phyloP scores from a whole-genome alignment of 352 stramenopile genomes.

The Blastocystis sp. region DNA sequence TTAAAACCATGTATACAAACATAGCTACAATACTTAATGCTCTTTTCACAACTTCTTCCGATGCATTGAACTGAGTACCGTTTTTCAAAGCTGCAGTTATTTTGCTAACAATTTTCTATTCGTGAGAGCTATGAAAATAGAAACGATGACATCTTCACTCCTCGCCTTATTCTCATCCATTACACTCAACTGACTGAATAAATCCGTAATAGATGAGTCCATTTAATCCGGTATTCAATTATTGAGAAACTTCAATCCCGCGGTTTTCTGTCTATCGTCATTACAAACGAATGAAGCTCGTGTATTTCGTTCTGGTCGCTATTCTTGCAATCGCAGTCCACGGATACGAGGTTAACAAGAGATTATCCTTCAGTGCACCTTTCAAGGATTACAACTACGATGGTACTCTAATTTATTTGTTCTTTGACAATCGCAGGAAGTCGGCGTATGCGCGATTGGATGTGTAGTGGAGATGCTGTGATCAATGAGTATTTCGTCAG shows the following conservation, averaged over 20 bases:
- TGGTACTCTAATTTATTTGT: neutral
- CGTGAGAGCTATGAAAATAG: neutral
- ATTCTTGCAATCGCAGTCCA: neutral
- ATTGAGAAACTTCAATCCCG: neutral
- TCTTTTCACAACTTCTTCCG: neutral
- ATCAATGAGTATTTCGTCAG: conserved; percentile 67
- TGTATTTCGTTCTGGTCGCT: neutral
- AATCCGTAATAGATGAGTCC: neutral
- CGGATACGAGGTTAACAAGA: neutral
- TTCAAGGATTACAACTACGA: conserved; percentile 37
- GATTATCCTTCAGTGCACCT: conserved; percentile 38
- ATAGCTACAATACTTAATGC: neutral
- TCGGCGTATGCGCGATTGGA: conserved; percentile 15
- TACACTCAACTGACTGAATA: neutral
- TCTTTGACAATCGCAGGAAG: neutral
- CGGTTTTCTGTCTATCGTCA: neutral
- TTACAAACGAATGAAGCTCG: neutral
- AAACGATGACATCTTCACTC: neutral
- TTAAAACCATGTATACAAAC: neutral
- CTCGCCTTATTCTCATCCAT: neutral
- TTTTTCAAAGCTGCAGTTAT: neutral
- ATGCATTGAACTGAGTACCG: neutral
- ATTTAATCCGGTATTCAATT: neutral
- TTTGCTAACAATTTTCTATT: neutral
- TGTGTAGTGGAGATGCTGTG: conserved; percentile 40